phyloP scores from a whole-genome alignment of 2,329 filamentous ascomycete genomes.

The Calycina herbarum region DNA sequence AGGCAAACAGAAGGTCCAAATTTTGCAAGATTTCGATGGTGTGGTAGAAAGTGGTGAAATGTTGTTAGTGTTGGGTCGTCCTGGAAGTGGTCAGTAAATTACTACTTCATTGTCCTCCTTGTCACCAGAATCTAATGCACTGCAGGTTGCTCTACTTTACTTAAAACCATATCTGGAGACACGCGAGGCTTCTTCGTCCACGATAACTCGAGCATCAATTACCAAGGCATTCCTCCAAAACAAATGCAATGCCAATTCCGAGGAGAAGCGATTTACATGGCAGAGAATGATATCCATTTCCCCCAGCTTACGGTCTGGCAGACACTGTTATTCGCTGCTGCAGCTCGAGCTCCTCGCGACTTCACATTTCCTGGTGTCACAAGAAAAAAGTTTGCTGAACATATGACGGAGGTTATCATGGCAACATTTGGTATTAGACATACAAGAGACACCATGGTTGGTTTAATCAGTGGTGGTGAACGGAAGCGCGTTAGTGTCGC shows the following conservation, averaged over 20 bases:
- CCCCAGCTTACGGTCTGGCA: constrained; percentile 71
- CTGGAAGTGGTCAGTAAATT: constrained; percentile 48
- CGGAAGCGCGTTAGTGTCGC: constrained; percentile 78
- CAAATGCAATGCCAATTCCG: constrained; percentile 49
- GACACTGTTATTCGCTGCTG: constrained; percentile 67
- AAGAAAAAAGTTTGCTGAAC: constrained; percentile 50
- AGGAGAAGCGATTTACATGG: constrained; percentile 53
- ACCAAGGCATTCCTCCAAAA: constrained; percentile 55
- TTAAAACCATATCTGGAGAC: constrained; percentile 57
- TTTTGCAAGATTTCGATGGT: constrained; percentile 62
- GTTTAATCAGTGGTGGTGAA: constrained; percentile 70
- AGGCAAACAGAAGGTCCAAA: constrained; percentile 49
- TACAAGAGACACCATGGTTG: constrained; percentile 69
- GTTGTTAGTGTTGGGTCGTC: constrained; percentile 50
- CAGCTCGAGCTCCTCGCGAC: constrained; percentile 64
- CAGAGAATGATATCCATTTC: constrained; percentile 73
- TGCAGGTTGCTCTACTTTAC: constrained; percentile 59
- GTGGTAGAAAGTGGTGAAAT: constrained; percentile 62
- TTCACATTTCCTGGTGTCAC: constrained; percentile 33
- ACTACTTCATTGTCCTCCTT: constrained; percentile 42
- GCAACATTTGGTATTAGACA: constrained; percentile 71
- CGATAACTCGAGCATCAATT: constrained; percentile 54
- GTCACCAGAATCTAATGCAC: background rate
- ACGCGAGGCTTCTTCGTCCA: constrained; percentile 56
- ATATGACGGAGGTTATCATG: constrained; percentile 56